Percentiles rank a stretch among this genome's conserved stretches.
Evolutionary conservation across 768 basidiomycete genomes (phyloP).

Genomic region (Pleurotus tuoliensis): DNA sequence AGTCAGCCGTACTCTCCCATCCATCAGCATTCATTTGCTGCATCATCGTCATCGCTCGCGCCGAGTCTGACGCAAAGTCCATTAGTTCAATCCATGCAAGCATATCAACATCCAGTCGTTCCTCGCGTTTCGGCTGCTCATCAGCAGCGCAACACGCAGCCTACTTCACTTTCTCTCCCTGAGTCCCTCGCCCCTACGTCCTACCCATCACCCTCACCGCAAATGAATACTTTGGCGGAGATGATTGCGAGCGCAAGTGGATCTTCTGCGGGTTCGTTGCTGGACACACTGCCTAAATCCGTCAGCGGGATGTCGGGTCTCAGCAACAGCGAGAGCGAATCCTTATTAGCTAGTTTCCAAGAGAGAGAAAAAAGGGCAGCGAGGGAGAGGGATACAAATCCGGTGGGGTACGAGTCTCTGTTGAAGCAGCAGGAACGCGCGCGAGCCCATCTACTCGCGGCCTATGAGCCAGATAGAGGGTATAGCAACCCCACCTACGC

Average conservation of each 20-base stretch:
- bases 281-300: background rate
- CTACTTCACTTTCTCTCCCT: background rate
- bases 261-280: background rate
- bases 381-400: background rate
- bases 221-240: background rate
- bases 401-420: background rate
- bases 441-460: background rate
- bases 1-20: slow-evolving; percentile 4
- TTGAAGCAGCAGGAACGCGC: background rate
- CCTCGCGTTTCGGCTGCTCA: background rate
- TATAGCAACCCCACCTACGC: no score
- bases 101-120: background rate
- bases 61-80: background rate
- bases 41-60: background rate
- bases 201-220: background rate
- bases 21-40: background rate
- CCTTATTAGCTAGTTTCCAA: background rate
- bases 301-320: background rate
- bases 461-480: no score
- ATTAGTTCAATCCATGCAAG: background rate
- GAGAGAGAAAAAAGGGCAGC: background rate
- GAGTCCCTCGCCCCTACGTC: background rate
- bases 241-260: background rate
- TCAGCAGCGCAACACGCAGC: background rate
- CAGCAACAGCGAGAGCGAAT: background rate